phyloP scores from a whole-genome alignment of 2,329 filamentous ascomycete species.

The Cladosporium sp. region DNA sequence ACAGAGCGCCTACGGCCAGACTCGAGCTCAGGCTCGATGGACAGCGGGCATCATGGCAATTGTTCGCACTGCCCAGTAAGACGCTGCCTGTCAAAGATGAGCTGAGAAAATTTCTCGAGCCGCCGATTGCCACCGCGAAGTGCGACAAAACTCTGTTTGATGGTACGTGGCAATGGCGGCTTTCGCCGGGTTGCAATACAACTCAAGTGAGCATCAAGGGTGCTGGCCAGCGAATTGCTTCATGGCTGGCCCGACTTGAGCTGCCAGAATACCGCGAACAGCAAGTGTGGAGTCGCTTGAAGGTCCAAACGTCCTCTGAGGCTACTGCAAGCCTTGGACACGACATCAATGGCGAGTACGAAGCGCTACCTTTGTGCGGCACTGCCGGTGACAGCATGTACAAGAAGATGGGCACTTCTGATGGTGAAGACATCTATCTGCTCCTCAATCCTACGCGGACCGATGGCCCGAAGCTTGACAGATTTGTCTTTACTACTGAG shows the following conservation, averaged over 20 bases:
- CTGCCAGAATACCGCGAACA: constrained; percentile 42
- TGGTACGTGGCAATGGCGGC: constrained; percentile 43
- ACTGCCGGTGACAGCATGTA: constrained; percentile 58
- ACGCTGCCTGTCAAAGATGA: constrained; percentile 25
- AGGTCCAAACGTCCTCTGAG: constrained; percentile 40
- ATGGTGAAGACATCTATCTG: constrained; percentile 48
- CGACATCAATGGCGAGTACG: constrained; percentile 54
- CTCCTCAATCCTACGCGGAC: constrained; percentile 59
- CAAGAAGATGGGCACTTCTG: constrained; percentile 37
- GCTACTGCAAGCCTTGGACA: neutral
- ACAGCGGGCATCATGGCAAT: constrained; percentile 29
- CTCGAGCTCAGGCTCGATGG: constrained; percentile 40
- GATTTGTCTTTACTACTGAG: constrained; percentile 58
- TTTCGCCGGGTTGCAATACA: constrained; percentile 32
- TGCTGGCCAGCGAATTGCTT: constrained; percentile 23
- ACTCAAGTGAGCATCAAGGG: neutral
- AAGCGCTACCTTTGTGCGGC: constrained; percentile 56
- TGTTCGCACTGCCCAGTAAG: constrained; percentile 29
- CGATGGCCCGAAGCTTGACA: constrained; percentile 49
- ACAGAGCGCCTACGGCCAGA: constrained; percentile 38
- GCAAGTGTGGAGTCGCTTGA: constrained; percentile 47
- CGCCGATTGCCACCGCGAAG: constrained; percentile 31
- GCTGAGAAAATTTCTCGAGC: constrained; percentile 27
- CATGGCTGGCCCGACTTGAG: constrained; percentile 41
- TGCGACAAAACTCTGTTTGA: constrained; percentile 38